Evolutionary conservation across 192 early-diverging fungal species (phyloP).

Genomic region (Coemansia javaensis): DNA sequence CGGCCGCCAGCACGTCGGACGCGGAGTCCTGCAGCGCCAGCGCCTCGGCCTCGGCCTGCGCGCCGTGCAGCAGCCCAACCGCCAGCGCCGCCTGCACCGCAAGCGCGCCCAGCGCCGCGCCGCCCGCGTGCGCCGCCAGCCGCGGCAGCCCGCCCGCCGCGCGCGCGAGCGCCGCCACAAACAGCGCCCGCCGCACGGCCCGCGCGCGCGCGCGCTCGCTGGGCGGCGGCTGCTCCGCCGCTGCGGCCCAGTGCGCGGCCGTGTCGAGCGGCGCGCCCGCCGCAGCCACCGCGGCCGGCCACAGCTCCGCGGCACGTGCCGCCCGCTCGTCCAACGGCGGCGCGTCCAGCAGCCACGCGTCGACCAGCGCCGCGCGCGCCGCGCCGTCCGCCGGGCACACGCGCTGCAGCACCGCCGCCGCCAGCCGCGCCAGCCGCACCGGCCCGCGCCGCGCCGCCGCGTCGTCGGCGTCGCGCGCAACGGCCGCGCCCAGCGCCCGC

Average conservation of each 20-base stretch:
- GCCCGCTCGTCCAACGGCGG: conserved; percentile 3
- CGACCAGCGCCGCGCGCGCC: conserved; percentile 6
- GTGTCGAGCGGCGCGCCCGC: conserved; percentile 21
- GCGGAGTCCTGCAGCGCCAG: conserved; percentile 17
- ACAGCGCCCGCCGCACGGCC: conserved; percentile 35
- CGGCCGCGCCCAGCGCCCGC: conserved; percentile 18
- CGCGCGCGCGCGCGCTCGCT: conserved; percentile 26
- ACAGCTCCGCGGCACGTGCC: conserved; percentile 10
- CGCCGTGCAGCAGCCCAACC: conserved; percentile 32
- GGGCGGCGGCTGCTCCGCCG: too few relatives aligned
- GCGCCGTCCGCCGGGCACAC: conserved; percentile 24
- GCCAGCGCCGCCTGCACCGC: conserved; percentile 28
- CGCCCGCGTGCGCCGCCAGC: neutral
- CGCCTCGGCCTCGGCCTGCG: conserved; percentile 10
- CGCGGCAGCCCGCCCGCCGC: conserved; percentile 1
- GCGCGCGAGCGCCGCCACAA: conserved; percentile 22
- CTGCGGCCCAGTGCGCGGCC: conserved; percentile 37
- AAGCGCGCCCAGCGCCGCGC: neutral
- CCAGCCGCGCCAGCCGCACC: conserved; percentile 28
- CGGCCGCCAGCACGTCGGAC: conserved; percentile 14
- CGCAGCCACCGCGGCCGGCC: conserved; percentile 17
- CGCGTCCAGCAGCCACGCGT: conserved; percentile 23
- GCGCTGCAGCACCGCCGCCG: conserved; percentile 16
- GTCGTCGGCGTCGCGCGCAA: conserved; percentile 12
- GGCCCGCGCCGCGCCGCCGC: conserved; percentile 13